Evolutionary conservation across 148 eudicot genomes (phyloP).

Genomic region (Chenopodium quinoa): DNA sequence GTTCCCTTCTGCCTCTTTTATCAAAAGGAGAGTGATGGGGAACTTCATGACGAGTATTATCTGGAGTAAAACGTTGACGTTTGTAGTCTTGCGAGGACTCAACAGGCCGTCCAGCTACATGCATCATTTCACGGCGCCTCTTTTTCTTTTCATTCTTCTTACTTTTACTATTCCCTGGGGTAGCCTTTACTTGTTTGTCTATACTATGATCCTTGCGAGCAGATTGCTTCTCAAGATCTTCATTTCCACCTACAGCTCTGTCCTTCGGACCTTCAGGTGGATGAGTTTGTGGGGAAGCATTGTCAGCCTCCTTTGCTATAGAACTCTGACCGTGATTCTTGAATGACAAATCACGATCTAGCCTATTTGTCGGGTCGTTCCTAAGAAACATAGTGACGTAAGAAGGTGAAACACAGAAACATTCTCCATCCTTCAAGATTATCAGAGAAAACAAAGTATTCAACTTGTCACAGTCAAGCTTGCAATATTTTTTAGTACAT

Average conservation of each 20-base stretch:
- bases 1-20: conserved; percentile 14
- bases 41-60: conserved; percentile 10
- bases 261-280: conserved; percentile 23
- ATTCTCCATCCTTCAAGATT: background rate
- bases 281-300: conserved; percentile 19
- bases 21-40: conserved; percentile 28
- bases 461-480: no score
- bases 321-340: conserved; percentile 19
- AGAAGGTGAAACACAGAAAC: background rate
- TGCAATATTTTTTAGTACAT: no score
- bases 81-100: conserved; percentile 18
- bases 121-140: conserved; percentile 26
- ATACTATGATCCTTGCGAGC: conserved; percentile 17
- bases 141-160: conserved; percentile 26
- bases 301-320: conserved; percentile 17
- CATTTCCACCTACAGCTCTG: conserved; percentile 11
- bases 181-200: conserved; percentile 16
- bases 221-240: conserved; percentile 26
- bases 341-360: conserved; percentile 7
- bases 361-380: conserved; percentile 9
- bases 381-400: background rate
- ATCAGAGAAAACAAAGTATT: no score
- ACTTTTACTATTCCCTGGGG: background rate
- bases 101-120: conserved; percentile 1
- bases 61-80: conserved; percentile 19